These are phyloP conservation scores for Crithidia acanthocephali DNA, from an alignment of 208 protist genomes.

Conservation along the genomic window DNA sequence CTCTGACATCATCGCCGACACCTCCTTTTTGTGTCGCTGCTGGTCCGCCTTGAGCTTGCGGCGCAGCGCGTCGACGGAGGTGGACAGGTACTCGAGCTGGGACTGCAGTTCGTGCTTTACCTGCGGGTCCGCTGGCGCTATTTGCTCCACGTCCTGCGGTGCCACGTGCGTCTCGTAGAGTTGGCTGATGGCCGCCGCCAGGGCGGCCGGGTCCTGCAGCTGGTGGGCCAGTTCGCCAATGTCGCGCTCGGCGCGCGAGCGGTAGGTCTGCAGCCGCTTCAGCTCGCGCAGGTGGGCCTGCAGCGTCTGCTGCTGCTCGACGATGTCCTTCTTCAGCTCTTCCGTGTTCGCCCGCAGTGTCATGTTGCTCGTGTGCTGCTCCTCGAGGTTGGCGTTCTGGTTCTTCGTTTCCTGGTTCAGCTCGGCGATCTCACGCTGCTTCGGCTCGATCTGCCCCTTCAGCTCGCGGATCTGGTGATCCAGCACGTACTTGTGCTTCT, in stretches of 20 bases:
- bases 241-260: slow-evolving; percentile 80
- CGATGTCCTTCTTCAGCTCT: slow-evolving; percentile 90
- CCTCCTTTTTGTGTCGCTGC: slow-evolving; percentile 90
- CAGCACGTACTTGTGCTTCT: slow-evolving; percentile 99
- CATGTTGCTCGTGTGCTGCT: slow-evolving; percentile 90
- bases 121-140: slow-evolving; percentile 66
- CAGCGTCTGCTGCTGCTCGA: slow-evolving; percentile 86
- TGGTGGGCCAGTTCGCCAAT: slow-evolving; percentile 81
- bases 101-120: slow-evolving; percentile 91
- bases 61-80: slow-evolving; percentile 92
- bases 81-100: slow-evolving; percentile 94
- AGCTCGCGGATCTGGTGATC: slow-evolving; percentile 98
- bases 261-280: slow-evolving; percentile 91
- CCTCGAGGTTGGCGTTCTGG: slow-evolving; percentile 92
- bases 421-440: slow-evolving; percentile 93
- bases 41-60: slow-evolving; percentile 91
- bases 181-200: slow-evolving; percentile 81
- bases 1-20: slow-evolving; percentile 94
- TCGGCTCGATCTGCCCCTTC: slow-evolving; percentile 97
- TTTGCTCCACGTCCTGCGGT: slow-evolving; percentile 63
- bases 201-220: slow-evolving; percentile 89
- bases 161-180: slow-evolving; percentile 91
- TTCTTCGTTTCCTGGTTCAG: slow-evolving; percentile 93
- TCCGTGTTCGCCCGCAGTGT: slow-evolving; percentile 89
- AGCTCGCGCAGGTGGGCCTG: slow-evolving; percentile 75